Evolutionary conservation across 2,329 filamentous ascomycete genomes (phyloP).

Genomic region (Ophiognomonia clavigignenti-juglandacearum): DNA sequence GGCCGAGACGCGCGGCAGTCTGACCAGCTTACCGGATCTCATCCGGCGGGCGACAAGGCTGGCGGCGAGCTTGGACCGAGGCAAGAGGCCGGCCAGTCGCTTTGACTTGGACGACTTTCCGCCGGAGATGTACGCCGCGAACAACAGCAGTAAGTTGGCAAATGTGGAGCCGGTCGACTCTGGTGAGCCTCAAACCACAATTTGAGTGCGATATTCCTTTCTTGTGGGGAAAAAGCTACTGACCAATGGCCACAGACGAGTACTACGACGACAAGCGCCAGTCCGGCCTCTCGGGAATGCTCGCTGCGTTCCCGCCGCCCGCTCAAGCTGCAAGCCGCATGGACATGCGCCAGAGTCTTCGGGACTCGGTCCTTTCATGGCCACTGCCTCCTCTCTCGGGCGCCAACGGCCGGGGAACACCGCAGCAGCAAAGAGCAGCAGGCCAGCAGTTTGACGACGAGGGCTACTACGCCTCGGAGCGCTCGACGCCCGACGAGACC

Average conservation of each 20-base stretch:
- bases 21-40: slow-evolving; percentile 87
- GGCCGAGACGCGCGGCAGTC: slow-evolving; percentile 78
- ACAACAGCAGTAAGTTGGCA: slow-evolving; percentile 11
- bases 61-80: slow-evolving; percentile 82
- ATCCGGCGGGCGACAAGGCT: slow-evolving; percentile 84
- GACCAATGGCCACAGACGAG: slow-evolving; percentile 23
- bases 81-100: slow-evolving; percentile 59
- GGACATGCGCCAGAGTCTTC: slow-evolving; percentile 40
- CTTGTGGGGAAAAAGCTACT: not conserved
- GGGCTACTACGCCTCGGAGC: not conserved
- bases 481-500: slow-evolving; percentile 20
- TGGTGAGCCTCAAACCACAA: slow-evolving; percentile 29
- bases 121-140: slow-evolving; percentile 34
- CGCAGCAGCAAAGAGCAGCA: slow-evolving; percentile 9
- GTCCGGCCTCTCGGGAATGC: slow-evolving; percentile 58
- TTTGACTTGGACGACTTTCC: slow-evolving; percentile 49
- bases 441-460: slow-evolving; percentile 8
- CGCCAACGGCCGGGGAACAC: slow-evolving; percentile 15
- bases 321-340: slow-evolving; percentile 40
- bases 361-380: slow-evolving; percentile 47
- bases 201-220: not conserved
- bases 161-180: slow-evolving; percentile 33
- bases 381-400: slow-evolving; percentile 35
- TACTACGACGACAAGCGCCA: slow-evolving; percentile 37
- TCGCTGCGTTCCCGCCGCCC: slow-evolving; percentile 60